Evolutionary conservation across 2,329 filamentous ascomycete genomes (phyloP), one percentile per base, ranked within the genome.

Genomic region (Akanthomyces dipterigenus): DNA sequence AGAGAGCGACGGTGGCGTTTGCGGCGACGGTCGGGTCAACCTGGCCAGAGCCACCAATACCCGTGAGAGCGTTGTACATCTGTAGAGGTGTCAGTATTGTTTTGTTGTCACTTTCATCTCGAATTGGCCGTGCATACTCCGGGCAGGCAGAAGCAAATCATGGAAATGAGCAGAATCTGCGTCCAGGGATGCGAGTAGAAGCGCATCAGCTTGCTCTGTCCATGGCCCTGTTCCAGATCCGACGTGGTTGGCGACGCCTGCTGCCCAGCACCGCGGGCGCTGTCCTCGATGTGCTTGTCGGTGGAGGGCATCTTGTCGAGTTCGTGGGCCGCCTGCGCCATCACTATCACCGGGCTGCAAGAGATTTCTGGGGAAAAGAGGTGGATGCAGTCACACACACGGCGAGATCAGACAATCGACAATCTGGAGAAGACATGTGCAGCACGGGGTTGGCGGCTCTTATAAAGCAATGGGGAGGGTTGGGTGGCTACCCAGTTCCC

Each of bases 131-230:
- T 34, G 3, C 77, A 55, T 69, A 77, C 75, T 16, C 76, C 76
- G 6, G 77, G 78, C 38, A 77, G 73, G 59, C 78, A 80, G 65
- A 80, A 80, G 64, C 76, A 80, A 57, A 81, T 80, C 55, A 80
- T 71, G 67, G 76, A 77, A 61, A 80, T 80, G 55, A 80, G 70
- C 2, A 77, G 28, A 53, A 80, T 78, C 66, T 81, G 78, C 46
- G 76, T 76, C 78, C 78, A 81, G 16, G 76, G 74, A 63, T 79
- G 70, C 7, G 73, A 70, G 65, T 77, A 78, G 55, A 78, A 61
- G 42, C 66, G 63, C 48, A 66, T 64, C 11, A 67, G 57, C 60
- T 65, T 63, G 16, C 65, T 69, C 49, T 60, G 64, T 31, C 53
- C 42, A 28, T 46, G 58, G 7, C 63, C 55, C n/a, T 45, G 48